Base-by-base conservation (phyloP, 1,284 basidiomycete species). In the Farysia itapuensis region DNA sequence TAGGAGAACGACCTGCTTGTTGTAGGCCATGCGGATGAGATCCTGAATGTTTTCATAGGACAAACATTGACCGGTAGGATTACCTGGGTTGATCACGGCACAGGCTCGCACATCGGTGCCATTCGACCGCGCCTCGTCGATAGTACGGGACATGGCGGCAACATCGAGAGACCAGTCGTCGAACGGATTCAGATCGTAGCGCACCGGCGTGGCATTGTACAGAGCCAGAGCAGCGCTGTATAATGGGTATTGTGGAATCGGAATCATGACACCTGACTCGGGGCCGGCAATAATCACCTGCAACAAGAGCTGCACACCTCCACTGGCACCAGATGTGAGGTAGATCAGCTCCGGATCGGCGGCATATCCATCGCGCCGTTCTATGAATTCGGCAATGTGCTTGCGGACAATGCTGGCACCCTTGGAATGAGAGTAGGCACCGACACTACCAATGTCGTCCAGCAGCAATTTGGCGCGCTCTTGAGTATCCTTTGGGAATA, bases 241-340 rank as follows among this genome's bases (percentile, higher is more conserved):
- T 14, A 98, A 83, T 1, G 94, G 94, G 77, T 98, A 98, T 80
- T 98, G 94, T 1, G 94, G 94, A 60, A 98, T 97, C 19, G 94
- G 94, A 72, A 98, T 97, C 53, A 94, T 82, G 64, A 94, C 83
- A 8, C 89, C 91, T 38, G 84, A 83, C 16, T 82, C 81, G 7
- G 73, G 71, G 4, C 82, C 80, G 9, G 80, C 72, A 69, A 92
- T 86, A 54, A 93, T 83, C 79, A 89, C 84, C 74, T 85, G 85
- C 60, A 98, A 85, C 43, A 96, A 82, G 25, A 92, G 85, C 12
- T 88, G 85, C 13, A 98, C 92, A 51, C 94, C 95, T 14, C 86
- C 85, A 25, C 90, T 95, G 7, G 94, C 94, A 42, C 94, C 94
- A 15, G 85, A 86, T 4, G 94, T 97, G 37, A 98, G 84, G 82